Base-by-base conservation (phyloP, 2,329 filamentous ascomycete species). In the Parasarocladium wereldwijsianum region DNA sequence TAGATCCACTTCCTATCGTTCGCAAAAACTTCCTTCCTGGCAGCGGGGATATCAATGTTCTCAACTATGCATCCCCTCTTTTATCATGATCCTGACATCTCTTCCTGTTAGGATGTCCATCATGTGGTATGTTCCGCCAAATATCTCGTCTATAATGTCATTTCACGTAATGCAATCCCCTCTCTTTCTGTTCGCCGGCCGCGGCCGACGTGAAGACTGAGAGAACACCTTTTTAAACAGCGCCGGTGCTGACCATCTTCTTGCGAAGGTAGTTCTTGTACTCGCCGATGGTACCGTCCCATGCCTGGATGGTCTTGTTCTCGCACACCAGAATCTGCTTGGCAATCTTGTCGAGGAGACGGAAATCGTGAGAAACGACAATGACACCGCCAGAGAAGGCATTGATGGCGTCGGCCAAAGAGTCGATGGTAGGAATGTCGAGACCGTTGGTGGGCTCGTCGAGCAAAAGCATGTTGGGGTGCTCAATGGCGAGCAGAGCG, bases 271-370 rank as follows among this genome's bases (percentile, higher is more conserved):
- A 75, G 64, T 92, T 82, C 82, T 98, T 98, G 82, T 98, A 98
- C 36, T 85, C 76, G 44, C 77, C 78, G 49, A 98, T 98, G 40
- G 60, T 64, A 46, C 87, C 87, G 39, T 87, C 76, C 90, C 90
- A 98, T 47, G 73, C 62, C 45, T 70, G 76, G 45, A 96, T 85
- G 10, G 85, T 86, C 70, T 86, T 85, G 75, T 98, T 85, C 64
- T 98, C 90, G 60, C 92, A 98, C 33, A 98, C 90, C 62, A 98
- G 76, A 58, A 98, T 98, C 58, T 98, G 84, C 71, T 98, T 98
- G 45, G 90, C 90, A 55, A 98, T 96, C 70, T 93, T 94, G 73
- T 98, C 90, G 41, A 98, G 76, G 49, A 98, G 67, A 67, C 87
- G 79, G 73, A 98, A 98, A 58, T 98, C 90, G 80, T 98, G 90